Evolutionary conservation across 768 basidiomycete genomes (phyloP).

Genomic region (Auriscalpium microsporum): DNA sequence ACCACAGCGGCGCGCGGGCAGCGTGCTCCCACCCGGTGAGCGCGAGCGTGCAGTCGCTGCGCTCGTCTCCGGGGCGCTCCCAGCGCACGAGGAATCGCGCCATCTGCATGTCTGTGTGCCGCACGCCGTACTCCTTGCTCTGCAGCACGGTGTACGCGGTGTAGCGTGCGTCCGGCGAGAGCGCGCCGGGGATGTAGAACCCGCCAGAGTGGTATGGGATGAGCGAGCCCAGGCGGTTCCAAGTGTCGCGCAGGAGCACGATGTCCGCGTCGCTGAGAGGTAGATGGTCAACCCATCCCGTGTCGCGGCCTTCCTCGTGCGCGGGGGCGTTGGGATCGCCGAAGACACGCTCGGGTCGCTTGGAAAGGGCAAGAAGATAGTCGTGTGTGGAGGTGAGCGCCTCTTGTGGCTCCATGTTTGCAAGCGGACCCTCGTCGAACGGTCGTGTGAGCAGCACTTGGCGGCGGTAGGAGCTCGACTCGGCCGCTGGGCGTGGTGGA

Average conservation of each 20-base stretch:
- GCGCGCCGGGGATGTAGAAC: slow-evolving; percentile 21
- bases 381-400: slow-evolving; percentile 19
- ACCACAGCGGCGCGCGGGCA: slow-evolving; percentile 24
- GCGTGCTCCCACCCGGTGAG: slow-evolving; percentile 26
- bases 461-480: slow-evolving; percentile 6
- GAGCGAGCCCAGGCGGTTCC: slow-evolving; percentile 17
- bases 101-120: slow-evolving; percentile 25
- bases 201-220: slow-evolving; percentile 23
- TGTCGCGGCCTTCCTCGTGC: slow-evolving; percentile 6
- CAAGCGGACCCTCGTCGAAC: slow-evolving; percentile 22
- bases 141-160: slow-evolving; percentile 19
- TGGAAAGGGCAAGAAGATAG: slow-evolving; percentile 21
- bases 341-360: slow-evolving; percentile 22
- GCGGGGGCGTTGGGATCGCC: neutral
- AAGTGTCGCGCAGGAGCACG: slow-evolving; percentile 17
- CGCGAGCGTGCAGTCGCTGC: slow-evolving; percentile 14
- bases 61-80: slow-evolving; percentile 9
- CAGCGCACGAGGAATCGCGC: slow-evolving; percentile 21
- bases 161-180: slow-evolving; percentile 19
- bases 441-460: slow-evolving; percentile 19
- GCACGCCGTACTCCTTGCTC: slow-evolving; percentile 19
- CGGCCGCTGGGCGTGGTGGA: slow-evolving; percentile 5
- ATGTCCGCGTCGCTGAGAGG: slow-evolving; percentile 19
- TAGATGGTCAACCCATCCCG: slow-evolving; percentile 10
- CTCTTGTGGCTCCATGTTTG: slow-evolving; percentile 16